phyloP scores from a whole-genome alignment of 129 eudicot species.

The Tagetes patula region DNA sequence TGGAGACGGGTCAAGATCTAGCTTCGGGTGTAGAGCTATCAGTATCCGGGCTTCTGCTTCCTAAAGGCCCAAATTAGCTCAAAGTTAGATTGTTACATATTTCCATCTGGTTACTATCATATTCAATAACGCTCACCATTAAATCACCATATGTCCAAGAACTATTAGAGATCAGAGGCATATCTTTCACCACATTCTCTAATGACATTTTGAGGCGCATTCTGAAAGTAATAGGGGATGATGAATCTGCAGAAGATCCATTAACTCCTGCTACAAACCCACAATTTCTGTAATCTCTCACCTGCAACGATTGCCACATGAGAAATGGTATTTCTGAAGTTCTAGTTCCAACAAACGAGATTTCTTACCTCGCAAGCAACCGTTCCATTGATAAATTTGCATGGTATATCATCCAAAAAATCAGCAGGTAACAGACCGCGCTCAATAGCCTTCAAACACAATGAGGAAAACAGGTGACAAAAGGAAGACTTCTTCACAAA shows the following conservation, averaged over 20 bases:
- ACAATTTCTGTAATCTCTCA: slow-evolving; percentile 78
- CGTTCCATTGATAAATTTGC: slow-evolving; percentile 73
- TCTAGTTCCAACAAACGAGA: slow-evolving; percentile 3
- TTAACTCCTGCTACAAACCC: slow-evolving; percentile 46
- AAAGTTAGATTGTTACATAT: slow-evolving; percentile 15
- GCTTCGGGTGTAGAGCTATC: slow-evolving; percentile 77
- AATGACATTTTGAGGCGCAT: slow-evolving; percentile 81
- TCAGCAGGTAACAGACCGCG: slow-evolving; percentile 84
- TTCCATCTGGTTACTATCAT: slow-evolving; percentile 14
- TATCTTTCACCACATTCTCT: slow-evolving; percentile 92
- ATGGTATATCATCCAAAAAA: slow-evolving; percentile 87
- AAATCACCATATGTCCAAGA: slow-evolving; percentile 97
- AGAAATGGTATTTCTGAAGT: neutral
- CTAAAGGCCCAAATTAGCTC: slow-evolving; percentile 40
- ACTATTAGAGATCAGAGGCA: slow-evolving; percentile 68
- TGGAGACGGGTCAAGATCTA: slow-evolving; percentile 78
- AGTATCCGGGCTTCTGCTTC: slow-evolving; percentile 90
- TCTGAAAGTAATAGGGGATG: slow-evolving; percentile 48
- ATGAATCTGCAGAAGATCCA: slow-evolving; percentile 42
- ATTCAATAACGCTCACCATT: slow-evolving; percentile 58
- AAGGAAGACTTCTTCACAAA: slow-evolving; percentile 15
- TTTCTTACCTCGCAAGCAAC: slow-evolving; percentile 76
- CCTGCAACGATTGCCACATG: slow-evolving; percentile 42
- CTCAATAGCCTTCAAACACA: slow-evolving; percentile 76
- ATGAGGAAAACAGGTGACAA: neutral